Conservation (phyloP, 768 basidiomycete genomes). For the Boletus edulis region DNA sequence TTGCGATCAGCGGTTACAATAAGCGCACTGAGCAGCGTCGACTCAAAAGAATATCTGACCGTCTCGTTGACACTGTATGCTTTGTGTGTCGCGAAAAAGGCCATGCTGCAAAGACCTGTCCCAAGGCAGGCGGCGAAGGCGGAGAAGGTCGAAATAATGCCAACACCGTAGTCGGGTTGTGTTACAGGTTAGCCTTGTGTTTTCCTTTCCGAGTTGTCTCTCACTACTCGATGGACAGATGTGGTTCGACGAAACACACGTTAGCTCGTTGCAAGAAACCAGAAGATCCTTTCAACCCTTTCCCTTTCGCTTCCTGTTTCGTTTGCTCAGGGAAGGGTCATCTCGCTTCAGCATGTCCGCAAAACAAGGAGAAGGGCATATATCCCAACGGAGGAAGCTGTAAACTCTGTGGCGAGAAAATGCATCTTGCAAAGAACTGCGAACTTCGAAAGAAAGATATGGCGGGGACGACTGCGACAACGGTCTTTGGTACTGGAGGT, state of each 20-base stretch:
- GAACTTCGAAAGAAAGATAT: constrained; percentile 57
- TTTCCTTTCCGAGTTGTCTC: not conserved
- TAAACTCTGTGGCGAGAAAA: constrained; percentile 82
- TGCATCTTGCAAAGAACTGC: constrained; percentile 87
- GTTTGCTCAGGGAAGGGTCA: constrained; percentile 85
- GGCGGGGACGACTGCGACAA: constrained; percentile 21
- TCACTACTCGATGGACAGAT: constrained; percentile 45
- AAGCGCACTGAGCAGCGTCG: constrained; percentile 58
- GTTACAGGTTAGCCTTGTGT: constrained; percentile 57
- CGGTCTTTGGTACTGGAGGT: constrained; percentile 33
- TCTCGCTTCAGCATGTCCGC: constrained; percentile 77
- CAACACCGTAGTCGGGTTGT: constrained; percentile 49
- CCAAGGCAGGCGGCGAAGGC: constrained; percentile 35
- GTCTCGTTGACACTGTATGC: constrained; percentile 61
- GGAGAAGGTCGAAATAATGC: constrained; percentile 23
- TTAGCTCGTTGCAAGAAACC: constrained; percentile 76
- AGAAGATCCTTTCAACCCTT: constrained; percentile 56
- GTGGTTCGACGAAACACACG: constrained; percentile 75
- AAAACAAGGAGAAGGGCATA: constrained; percentile 76
- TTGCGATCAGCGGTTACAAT: constrained; percentile 20
- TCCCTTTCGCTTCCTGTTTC: constrained; percentile 91
- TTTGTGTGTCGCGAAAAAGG: constrained; percentile 86
- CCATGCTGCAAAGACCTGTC: constrained; percentile 82
- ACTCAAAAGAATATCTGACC: constrained; percentile 58
- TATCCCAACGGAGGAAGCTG: constrained; percentile 92